Conservation (phyloP, 2,329 filamentous ascomycete species). For the Sporothrix luriei region DNA sequence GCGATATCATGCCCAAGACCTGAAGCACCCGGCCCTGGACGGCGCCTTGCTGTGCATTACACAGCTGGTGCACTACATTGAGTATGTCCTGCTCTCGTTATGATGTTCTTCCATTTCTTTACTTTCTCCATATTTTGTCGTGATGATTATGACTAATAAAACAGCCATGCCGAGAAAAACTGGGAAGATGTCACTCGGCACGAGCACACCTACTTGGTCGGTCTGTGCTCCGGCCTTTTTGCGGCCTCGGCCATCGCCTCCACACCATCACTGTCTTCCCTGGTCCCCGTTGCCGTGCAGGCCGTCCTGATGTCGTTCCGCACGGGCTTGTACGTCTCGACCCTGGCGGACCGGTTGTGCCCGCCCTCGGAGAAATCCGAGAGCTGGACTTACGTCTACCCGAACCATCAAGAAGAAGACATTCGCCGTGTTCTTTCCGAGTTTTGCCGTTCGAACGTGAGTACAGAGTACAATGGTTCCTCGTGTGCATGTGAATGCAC, state of each 20-base stretch:
- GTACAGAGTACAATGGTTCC: slow-evolving; percentile 39
- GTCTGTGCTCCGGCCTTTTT: slow-evolving; percentile 69
- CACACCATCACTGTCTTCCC: slow-evolving; percentile 61
- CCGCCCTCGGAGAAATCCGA: slow-evolving; percentile 51
- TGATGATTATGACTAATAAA: slow-evolving; percentile 39
- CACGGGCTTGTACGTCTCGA: slow-evolving; percentile 59
- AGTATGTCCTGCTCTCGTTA: slow-evolving; percentile 50
- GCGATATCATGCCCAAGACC: slow-evolving; percentile 59
- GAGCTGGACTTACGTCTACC: slow-evolving; percentile 68
- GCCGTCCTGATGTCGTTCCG: slow-evolving; percentile 68
- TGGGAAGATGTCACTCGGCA: slow-evolving; percentile 55
- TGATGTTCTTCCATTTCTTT: not conserved
- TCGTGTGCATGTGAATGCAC: too few relatives aligned
- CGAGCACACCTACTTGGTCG: slow-evolving; percentile 59
- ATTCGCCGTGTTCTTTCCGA: slow-evolving; percentile 54
- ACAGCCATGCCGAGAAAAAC: slow-evolving; percentile 57
- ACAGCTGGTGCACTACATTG: slow-evolving; percentile 69
- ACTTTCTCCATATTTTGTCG: not conserved
- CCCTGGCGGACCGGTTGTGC: slow-evolving; percentile 52
- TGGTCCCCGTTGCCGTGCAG: slow-evolving; percentile 65
- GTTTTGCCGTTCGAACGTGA: slow-evolving; percentile 61
- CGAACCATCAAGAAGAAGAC: slow-evolving; percentile 56
- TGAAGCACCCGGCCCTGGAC: slow-evolving; percentile 65
- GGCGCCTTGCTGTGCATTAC: slow-evolving; percentile 65
- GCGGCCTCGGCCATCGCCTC: slow-evolving; percentile 69